phyloP scores from a whole-genome alignment of 2,329 filamentous ascomycete genomes.

The Dryadomyces quercus-mongolicae region DNA sequence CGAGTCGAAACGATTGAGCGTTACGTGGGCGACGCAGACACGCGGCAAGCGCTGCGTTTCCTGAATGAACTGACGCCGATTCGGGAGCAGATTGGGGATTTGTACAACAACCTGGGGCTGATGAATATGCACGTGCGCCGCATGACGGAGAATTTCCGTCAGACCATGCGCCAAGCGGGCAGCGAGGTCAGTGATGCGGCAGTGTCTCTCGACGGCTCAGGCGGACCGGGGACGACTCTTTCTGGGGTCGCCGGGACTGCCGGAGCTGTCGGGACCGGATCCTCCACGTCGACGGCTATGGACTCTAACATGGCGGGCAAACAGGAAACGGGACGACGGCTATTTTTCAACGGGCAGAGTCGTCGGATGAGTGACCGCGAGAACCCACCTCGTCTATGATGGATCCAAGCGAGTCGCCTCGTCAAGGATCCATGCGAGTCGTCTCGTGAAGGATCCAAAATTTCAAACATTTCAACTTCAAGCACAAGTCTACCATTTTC shows the following conservation, averaged over 20 bases:
- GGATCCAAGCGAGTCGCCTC: too few species aligned
- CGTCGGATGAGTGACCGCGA: conserved; percentile 11
- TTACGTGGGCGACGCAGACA: conserved; percentile 44
- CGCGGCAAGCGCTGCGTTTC: conserved; percentile 46
- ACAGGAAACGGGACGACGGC: background rate
- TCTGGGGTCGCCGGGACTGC: too few species aligned
- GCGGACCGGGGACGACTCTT: too few species aligned
- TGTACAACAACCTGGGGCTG: conserved; percentile 43
- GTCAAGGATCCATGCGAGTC: too few species aligned
- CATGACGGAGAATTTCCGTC: conserved; percentile 29
- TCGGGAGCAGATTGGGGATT: conserved; percentile 49
- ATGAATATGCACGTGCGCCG: conserved; percentile 48
- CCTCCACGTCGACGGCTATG: background rate
- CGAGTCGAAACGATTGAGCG: conserved; percentile 46
- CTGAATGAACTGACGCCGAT: conserved; percentile 50
- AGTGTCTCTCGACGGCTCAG: background rate
- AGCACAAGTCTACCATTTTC: background rate
- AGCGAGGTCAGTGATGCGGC: conserved; percentile 4
- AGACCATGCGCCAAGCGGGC: conserved; percentile 7
- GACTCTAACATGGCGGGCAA: background rate
- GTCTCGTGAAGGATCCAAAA: too few species aligned
- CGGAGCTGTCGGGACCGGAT: background rate
- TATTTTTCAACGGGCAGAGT: background rate
- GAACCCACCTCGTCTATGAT: conserved; percentile 11
- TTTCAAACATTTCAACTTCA: too few species aligned